phyloP scores from a whole-genome alignment of 2,329 filamentous ascomycete species.

The Stachybotrys echinatus region DNA sequence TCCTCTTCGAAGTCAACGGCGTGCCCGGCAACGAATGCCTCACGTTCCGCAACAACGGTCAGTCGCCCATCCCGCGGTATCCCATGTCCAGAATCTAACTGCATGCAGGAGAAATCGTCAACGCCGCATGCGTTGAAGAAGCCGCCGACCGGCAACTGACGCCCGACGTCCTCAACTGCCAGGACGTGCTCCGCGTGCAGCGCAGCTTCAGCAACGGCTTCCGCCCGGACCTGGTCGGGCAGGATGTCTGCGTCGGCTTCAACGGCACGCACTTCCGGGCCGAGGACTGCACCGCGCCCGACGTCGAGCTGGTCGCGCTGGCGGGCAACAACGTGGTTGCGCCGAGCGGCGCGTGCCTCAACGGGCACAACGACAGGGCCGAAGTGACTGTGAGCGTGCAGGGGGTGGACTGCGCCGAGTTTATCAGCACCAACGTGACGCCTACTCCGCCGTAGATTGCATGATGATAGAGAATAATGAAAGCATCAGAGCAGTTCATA shows the following conservation, averaged over 20 bases:
- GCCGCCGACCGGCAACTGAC: slow-evolving; percentile 10
- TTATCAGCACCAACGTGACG: neutral
- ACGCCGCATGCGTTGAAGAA: slow-evolving; percentile 10
- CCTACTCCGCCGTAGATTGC: neutral
- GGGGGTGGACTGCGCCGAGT: neutral
- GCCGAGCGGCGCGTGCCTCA: slow-evolving; percentile 1
- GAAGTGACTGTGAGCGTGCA: neutral
- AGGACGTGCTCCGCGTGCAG: slow-evolving; percentile 8
- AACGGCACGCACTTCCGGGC: slow-evolving; percentile 11
- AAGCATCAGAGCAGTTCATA: too few relatives aligned
- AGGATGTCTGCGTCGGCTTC: slow-evolving; percentile 10
- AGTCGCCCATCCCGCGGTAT: too few relatives aligned
- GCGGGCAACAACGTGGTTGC: slow-evolving; percentile 8
- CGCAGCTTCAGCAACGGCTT: slow-evolving; percentile 11
- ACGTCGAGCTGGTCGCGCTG: slow-evolving; percentile 9
- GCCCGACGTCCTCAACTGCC: slow-evolving; percentile 6
- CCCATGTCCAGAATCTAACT: neutral
- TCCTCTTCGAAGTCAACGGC: slow-evolving; percentile 9
- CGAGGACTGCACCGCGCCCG: slow-evolving; percentile 7
- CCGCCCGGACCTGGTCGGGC: slow-evolving; percentile 8
- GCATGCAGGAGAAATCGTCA: slow-evolving; percentile 8
- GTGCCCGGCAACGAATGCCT: slow-evolving; percentile 11
- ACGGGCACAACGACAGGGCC: neutral
- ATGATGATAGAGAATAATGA: too few relatives aligned
- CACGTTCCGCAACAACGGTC: slow-evolving; percentile 11